A percentile compares a stretch with the other conserved stretches of the same genome.
These are phyloP conservation scores for Phlyctochytrium bullatum DNA, from an alignment of 192 early-diverging fungal species.

Conservation along the genomic window DNA sequence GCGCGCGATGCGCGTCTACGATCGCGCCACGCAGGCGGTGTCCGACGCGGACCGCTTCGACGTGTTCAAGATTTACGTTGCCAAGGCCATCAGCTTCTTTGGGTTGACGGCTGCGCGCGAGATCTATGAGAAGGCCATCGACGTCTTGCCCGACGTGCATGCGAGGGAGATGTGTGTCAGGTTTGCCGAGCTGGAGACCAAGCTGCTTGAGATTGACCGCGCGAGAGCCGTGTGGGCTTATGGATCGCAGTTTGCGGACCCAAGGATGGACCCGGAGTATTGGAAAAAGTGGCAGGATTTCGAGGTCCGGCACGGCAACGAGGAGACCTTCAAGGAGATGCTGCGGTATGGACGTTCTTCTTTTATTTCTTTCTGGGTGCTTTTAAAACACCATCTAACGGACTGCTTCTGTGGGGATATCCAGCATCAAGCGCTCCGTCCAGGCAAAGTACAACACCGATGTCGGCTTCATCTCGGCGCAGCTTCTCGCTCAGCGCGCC, in stretches of 20 bases:
- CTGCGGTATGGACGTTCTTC: slow-evolving; percentile 53
- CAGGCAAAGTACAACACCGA: slow-evolving; percentile 84
- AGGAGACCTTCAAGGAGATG: slow-evolving; percentile 99
- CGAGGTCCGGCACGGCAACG: slow-evolving; percentile 95
- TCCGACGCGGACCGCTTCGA: slow-evolving; percentile 69
- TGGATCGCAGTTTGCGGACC: slow-evolving; percentile 84
- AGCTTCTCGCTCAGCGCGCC: slow-evolving; percentile 45
- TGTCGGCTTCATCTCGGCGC: slow-evolving; percentile 58
- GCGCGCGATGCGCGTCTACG: slow-evolving; percentile 92
- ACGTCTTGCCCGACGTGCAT: slow-evolving; percentile 75
- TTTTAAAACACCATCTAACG: neutral
- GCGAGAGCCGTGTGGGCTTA: slow-evolving; percentile 87
- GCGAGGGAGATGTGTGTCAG: slow-evolving; percentile 75
- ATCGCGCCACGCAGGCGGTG: slow-evolving; percentile 84
- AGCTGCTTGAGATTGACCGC: slow-evolving; percentile 91
- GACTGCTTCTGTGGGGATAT: slow-evolving; percentile 7
- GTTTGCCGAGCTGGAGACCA: slow-evolving; percentile 84
- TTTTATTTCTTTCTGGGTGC: slow-evolving; percentile 10
- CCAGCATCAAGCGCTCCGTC: slow-evolving; percentile 79
- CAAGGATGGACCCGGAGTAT: slow-evolving; percentile 68
- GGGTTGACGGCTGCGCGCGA: slow-evolving; percentile 83
- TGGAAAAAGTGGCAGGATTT: slow-evolving; percentile 96
- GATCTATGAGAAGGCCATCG: slow-evolving; percentile 91
- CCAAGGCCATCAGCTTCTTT: slow-evolving; percentile 81
- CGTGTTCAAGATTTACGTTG: slow-evolving; percentile 86